Percentiles rank a stretch among this genome's conserved stretches.
phyloP scores from a whole-genome alignment of 371 early-diverging fungal species.

The Mortierella sp. region DNA sequence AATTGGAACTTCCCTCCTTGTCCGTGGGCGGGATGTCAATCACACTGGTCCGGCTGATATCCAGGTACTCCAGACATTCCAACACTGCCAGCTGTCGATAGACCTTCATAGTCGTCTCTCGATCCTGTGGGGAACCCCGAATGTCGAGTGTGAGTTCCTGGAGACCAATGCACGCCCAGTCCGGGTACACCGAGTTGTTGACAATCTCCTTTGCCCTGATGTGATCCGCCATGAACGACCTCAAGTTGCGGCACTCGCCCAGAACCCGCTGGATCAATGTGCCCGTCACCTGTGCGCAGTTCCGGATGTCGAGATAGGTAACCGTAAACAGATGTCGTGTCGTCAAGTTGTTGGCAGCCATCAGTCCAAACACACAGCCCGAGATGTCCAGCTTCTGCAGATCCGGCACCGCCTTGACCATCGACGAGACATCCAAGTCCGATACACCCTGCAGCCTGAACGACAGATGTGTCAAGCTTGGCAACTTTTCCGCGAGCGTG shows the following conservation, averaged over 20 bases:
- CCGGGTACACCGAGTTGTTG: conserved; percentile 33
- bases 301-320: conserved; percentile 30
- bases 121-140: conserved; percentile 26
- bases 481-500: conserved; percentile 13
- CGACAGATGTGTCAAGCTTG: conserved; percentile 21
- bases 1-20: conserved; percentile 1
- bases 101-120: conserved; percentile 8
- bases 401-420: conserved; percentile 27
- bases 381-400: conserved; percentile 36
- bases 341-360: conserved; percentile 40
- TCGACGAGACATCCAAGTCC: conserved; percentile 19
- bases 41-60: conserved; percentile 17
- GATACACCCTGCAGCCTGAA: conserved; percentile 9
- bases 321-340: conserved; percentile 22
- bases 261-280: conserved; percentile 37
- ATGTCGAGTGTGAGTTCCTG: conserved; percentile 31
- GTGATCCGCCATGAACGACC: conserved; percentile 24
- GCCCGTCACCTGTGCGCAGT: conserved; percentile 29
- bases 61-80: conserved; percentile 32
- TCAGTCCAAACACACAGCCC: conserved; percentile 29
- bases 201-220: conserved; percentile 37
- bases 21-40: not conserved
- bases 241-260: conserved; percentile 37
- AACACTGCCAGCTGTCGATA: conserved; percentile 28
- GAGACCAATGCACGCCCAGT: conserved; percentile 43